phyloP scores from a whole-genome alignment of 108 stramenopile species.

The Nitzschia sp. region DNA sequence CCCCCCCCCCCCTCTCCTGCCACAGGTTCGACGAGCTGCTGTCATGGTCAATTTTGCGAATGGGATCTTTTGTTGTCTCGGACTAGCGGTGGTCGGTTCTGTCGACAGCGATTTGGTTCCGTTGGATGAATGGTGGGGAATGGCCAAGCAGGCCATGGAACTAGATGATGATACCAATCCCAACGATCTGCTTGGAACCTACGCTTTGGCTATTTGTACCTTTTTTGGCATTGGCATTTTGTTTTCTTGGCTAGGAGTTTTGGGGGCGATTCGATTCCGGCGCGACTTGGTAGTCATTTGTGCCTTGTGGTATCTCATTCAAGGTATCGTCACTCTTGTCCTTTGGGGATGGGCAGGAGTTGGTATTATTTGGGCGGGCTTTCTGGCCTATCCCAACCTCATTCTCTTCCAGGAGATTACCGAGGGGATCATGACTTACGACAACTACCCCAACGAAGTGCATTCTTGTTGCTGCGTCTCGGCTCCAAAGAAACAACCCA shows the following conservation, averaged over 20 bases:
- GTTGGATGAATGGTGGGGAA: slow-evolving; percentile 11
- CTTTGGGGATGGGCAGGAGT: slow-evolving; percentile 5
- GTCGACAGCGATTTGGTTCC: neutral
- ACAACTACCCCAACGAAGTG: slow-evolving; percentile 45
- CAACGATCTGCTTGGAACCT: neutral
- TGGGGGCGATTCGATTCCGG: slow-evolving; percentile 28
- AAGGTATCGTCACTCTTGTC: slow-evolving; percentile 6
- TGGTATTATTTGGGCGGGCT: neutral
- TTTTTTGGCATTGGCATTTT: slow-evolving; percentile 10
- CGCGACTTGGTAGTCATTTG: slow-evolving; percentile 1
- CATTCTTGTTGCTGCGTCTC: slow-evolving; percentile 38
- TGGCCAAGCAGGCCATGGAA: neutral
- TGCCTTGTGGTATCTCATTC: slow-evolving; percentile 12
- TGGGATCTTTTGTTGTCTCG: slow-evolving; percentile 14
- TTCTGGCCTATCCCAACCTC: slow-evolving; percentile 44
- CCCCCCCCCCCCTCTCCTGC: neutral
- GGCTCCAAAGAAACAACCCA: neutral
- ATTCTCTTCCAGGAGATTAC: slow-evolving; percentile 31
- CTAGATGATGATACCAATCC: slow-evolving; percentile 7
- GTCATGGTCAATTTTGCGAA: slow-evolving; percentile 4
- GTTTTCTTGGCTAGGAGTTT: slow-evolving; percentile 12
- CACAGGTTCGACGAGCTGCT: slow-evolving; percentile 16
- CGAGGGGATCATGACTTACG: slow-evolving; percentile 37
- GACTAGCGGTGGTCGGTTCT: neutral
- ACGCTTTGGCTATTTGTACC: slow-evolving; percentile 3